A percentile compares a stretch with the other conserved stretches of the same genome.
phyloP scores from a whole-genome alignment of 805 yeast species.

The Candida glaebosa region DNA sequence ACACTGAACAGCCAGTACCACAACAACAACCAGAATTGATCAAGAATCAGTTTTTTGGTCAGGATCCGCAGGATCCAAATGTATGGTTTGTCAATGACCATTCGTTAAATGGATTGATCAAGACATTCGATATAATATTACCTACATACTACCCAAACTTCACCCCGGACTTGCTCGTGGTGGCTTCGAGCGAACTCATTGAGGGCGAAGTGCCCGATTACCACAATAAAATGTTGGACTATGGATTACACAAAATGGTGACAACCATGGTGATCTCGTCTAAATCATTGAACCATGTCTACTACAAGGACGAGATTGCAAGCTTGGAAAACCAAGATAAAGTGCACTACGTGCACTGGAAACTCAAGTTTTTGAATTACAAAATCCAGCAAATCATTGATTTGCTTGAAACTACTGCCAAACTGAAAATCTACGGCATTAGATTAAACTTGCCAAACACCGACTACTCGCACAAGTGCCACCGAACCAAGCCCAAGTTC shows the following conservation, averaged over 20 bases:
- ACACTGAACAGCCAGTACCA: not conserved
- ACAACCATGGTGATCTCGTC: slow-evolving; percentile 22
- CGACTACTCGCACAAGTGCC: not conserved
- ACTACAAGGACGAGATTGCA: slow-evolving; percentile 33
- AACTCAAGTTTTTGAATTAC: slow-evolving; percentile 22
- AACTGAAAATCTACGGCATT: not conserved
- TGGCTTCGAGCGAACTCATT: slow-evolving; percentile 33
- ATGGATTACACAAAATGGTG: slow-evolving; percentile 8
- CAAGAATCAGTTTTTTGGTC: slow-evolving; percentile 20
- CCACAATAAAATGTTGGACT: slow-evolving; percentile 6
- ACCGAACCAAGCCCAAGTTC: not conserved
- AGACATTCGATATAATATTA: slow-evolving; percentile 24
- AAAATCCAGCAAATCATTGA: slow-evolving; percentile 19
- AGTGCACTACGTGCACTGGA: slow-evolving; percentile 19
- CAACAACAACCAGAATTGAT: not conserved
- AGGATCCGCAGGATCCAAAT: slow-evolving; percentile 29
- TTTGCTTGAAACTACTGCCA: slow-evolving; percentile 5
- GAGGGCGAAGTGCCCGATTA: not conserved
- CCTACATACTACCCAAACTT: slow-evolving; percentile 23
- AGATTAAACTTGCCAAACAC: slow-evolving; percentile 3
- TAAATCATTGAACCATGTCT: slow-evolving; percentile 25
- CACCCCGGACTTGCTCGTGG: slow-evolving; percentile 27
- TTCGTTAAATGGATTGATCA: slow-evolving; percentile 21
- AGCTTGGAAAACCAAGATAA: slow-evolving; percentile 12
- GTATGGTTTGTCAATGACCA: slow-evolving; percentile 33